Evolutionary conservation across 306 rosid species (phyloP).

Genomic region (Pyrus pyrifolia): DNA sequence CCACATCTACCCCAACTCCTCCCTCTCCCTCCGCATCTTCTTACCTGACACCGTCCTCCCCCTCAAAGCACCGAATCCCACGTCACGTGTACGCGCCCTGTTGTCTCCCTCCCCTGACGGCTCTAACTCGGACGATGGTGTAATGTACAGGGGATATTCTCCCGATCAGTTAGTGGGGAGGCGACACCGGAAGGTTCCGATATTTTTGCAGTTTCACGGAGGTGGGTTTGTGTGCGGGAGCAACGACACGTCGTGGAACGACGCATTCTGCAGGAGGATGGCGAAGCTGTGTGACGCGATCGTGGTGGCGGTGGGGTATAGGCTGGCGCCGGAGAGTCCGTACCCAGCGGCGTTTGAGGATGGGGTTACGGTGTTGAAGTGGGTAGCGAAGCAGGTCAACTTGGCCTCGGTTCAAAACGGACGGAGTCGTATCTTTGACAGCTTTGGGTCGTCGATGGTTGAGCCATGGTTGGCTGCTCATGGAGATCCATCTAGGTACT

Average conservation of each 20-base stretch:
- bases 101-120: slow-evolving; percentile 4
- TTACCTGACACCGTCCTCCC: slow-evolving; percentile 71
- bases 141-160: slow-evolving; percentile 55
- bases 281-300: slow-evolving; percentile 63
- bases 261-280: slow-evolving; percentile 62
- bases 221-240: slow-evolving; percentile 91
- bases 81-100: neutral
- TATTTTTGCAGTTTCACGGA: slow-evolving; percentile 84
- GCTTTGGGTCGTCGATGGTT: slow-evolving; percentile 74
- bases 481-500: slow-evolving; percentile 70
- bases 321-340: slow-evolving; percentile 85
- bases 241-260: slow-evolving; percentile 61
- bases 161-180: slow-evolving; percentile 23
- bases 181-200: slow-evolving; percentile 44
- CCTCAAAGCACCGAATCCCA: slow-evolving; percentile 22
- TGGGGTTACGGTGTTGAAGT: slow-evolving; percentile 64
- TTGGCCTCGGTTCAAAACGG: slow-evolving; percentile 57
- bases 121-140: slow-evolving; percentile 6
- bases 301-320: slow-evolving; percentile 74
- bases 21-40: slow-evolving; percentile 74
- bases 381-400: slow-evolving; percentile 80
- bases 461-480: slow-evolving; percentile 99
- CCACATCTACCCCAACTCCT: slow-evolving; percentile 65
- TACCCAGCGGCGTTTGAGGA: slow-evolving; percentile 88
- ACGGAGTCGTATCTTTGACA: slow-evolving; percentile 45